These are phyloP conservation scores for Hypholoma fasciculare DNA, from an alignment of 768 basidiomycete genomes.

Conservation along the genomic window DNA sequence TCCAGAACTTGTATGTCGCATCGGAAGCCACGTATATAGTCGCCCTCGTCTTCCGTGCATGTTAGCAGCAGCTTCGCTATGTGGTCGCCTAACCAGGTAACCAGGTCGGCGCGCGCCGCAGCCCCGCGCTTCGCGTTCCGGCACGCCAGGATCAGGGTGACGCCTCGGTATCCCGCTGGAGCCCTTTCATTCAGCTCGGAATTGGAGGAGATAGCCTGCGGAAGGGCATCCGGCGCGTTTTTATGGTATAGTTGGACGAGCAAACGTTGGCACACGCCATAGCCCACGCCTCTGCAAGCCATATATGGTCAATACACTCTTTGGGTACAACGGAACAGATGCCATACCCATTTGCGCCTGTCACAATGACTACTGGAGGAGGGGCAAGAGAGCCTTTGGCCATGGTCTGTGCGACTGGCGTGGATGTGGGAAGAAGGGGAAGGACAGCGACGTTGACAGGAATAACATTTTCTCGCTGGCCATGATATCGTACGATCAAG, in stretches of 20 bases:
- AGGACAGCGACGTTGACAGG: neutral
- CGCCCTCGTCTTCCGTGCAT: conserved; percentile 38
- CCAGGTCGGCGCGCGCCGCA: conserved; percentile 56
- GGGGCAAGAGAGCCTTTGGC: conserved; percentile 8
- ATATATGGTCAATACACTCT: neutral
- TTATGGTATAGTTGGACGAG: conserved; percentile 62
- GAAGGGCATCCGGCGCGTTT: conserved; percentile 50
- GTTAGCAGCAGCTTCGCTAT: conserved; percentile 36
- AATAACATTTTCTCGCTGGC: neutral
- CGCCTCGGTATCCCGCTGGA: conserved; percentile 40
- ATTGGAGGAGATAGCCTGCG: conserved; percentile 39
- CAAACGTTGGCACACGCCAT: conserved; percentile 80
- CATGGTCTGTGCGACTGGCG: conserved; percentile 5
- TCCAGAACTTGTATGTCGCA: conserved; percentile 58
- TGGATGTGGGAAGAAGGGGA: neutral
- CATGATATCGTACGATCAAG: too few relatives aligned
- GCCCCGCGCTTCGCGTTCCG: conserved; percentile 65
- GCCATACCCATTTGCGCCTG: conserved; percentile 68
- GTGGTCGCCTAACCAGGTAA: conserved; percentile 52
- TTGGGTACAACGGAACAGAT: neutral
- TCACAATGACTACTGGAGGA: conserved; percentile 59
- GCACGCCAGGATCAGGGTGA: conserved; percentile 83
- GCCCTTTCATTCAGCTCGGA: conserved; percentile 14
- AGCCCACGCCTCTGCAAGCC: conserved; percentile 70
- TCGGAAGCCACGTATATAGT: conserved; percentile 57